phyloP scores from a whole-genome alignment of 2,329 filamentous ascomycete genomes.

The Colletotrichum acutatum region DNA sequence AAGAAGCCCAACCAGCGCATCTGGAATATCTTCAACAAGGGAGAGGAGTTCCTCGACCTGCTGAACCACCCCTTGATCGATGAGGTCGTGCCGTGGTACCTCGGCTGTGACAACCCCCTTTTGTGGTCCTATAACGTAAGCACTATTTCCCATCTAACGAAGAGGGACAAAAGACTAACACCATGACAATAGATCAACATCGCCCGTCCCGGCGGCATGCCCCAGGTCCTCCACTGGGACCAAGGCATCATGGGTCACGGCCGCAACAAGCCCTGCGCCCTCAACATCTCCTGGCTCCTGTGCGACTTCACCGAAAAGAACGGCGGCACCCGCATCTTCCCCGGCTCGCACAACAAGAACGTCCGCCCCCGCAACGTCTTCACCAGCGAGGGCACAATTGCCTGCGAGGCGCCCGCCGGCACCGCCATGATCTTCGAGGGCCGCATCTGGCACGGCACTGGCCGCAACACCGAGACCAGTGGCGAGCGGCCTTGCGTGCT shows the following conservation, averaged over 20 bases:
- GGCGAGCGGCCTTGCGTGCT: background rate
- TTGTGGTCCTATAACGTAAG: background rate
- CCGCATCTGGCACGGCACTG: background rate
- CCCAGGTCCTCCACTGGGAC: constrained; percentile 19
- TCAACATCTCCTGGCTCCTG: constrained; percentile 24
- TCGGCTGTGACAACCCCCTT: background rate
- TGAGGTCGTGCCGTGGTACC: constrained; percentile 16
- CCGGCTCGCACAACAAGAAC: background rate
- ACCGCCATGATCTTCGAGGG: background rate
- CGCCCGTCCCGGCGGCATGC: constrained; percentile 8
- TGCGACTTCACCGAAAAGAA: constrained; percentile 6
- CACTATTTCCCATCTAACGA: background rate
- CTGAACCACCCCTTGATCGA: constrained; percentile 27
- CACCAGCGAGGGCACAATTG: background rate
- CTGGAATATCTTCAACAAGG: constrained; percentile 24
- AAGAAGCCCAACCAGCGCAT: constrained; percentile 8
- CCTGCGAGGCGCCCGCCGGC: background rate
- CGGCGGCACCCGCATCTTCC: constrained; percentile 4
- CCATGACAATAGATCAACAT: background rate
- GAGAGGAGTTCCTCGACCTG: constrained; percentile 12
- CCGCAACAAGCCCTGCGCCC: background rate
- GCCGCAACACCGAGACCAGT: background rate
- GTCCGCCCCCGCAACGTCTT: background rate
- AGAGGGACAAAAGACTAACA: background rate
- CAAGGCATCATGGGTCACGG: constrained; percentile 23